Evolutionary conservation across 345 rosid species (phyloP).

Genomic region (Citrus sp.): DNA sequence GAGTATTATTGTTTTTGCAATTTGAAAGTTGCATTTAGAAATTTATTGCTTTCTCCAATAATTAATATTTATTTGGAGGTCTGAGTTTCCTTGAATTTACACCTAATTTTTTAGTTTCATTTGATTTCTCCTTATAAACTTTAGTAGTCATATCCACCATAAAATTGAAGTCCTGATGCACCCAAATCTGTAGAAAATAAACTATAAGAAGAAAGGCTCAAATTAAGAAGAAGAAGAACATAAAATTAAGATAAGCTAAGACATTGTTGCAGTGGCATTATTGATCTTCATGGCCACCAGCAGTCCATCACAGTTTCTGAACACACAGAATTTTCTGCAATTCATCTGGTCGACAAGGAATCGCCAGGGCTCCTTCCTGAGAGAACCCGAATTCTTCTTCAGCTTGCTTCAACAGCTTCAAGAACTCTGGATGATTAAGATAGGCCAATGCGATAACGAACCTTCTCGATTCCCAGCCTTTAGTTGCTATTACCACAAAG

Average conservation of each 20-base stretch:
- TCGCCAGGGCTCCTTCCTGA: conserved; percentile 28
- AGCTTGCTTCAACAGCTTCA: conserved; percentile 29
- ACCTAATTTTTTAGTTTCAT: too few relatives aligned
- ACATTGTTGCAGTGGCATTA: neutral
- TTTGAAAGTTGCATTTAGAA: too few relatives aligned
- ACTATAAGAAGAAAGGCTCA: neutral
- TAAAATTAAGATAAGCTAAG: neutral
- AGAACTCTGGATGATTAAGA: conserved; percentile 28
- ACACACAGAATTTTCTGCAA: conserved; percentile 21
- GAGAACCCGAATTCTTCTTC: conserved; percentile 33
- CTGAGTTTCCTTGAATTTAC: rapidly evolving
- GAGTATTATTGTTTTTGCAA: too few relatives aligned
- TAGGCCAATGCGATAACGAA: conserved; percentile 21
- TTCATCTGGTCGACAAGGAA: conserved; percentile 34
- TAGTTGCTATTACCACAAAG: conserved; percentile 42
- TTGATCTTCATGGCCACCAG: neutral
- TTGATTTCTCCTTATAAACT: too few relatives aligned
- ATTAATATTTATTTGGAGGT: too few relatives aligned
- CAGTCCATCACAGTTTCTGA: neutral
- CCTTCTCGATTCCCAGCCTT: conserved; percentile 29
- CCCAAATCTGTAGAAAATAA: neutral
- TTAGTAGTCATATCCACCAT: neutral
- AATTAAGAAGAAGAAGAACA: neutral
- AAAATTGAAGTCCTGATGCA: neutral
- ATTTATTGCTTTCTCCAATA: too few relatives aligned